A percentile compares a stretch with the other conserved stretches of the same genome.
phyloP scores from a whole-genome alignment of 2,329 filamentous ascomycete species.

The Nothomitra cinnamomea region DNA sequence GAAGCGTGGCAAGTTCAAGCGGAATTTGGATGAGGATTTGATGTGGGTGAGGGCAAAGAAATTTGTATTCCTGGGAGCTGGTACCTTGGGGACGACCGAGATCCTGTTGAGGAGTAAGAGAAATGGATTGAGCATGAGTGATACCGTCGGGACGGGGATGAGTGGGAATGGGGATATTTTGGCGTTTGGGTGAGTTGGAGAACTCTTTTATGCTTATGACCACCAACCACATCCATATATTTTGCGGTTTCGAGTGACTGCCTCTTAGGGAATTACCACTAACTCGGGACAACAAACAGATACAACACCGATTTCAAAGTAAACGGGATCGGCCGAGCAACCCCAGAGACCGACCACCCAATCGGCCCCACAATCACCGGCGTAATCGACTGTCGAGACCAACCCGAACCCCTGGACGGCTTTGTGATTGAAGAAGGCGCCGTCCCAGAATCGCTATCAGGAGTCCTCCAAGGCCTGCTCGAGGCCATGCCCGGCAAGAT shows the following conservation, averaged over 20 bases:
- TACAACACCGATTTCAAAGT: slow-evolving; percentile 42
- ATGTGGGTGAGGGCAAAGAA: slow-evolving; percentile 52
- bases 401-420: slow-evolving; percentile 38
- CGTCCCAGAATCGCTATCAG: slow-evolving; percentile 38
- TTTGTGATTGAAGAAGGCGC: slow-evolving; percentile 48
- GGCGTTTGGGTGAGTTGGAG: slow-evolving; percentile 34
- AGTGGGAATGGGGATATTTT: slow-evolving; percentile 51
- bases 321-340: slow-evolving; percentile 36
- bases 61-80: slow-evolving; percentile 49
- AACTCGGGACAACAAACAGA: slow-evolving; percentile 18
- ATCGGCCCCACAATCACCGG: slow-evolving; percentile 46
- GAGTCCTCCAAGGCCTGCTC: slow-evolving; percentile 39
- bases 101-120: slow-evolving; percentile 44
- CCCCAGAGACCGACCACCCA: slow-evolving; percentile 33
- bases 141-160: slow-evolving; percentile 40
- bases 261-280: not conserved
- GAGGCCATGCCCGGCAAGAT: slow-evolving; percentile 34
- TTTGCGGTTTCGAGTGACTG: too few relatives aligned
- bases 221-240: too few relatives aligned
- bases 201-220: too few relatives aligned
- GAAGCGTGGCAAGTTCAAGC: slow-evolving; percentile 36
- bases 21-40: slow-evolving; percentile 38
- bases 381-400: slow-evolving; percentile 40
- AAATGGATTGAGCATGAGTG: slow-evolving; percentile 40
- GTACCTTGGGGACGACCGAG: slow-evolving; percentile 47